phyloP scores from a whole-genome alignment of 140 eudicot species.

The Stevia rebaudiana region DNA sequence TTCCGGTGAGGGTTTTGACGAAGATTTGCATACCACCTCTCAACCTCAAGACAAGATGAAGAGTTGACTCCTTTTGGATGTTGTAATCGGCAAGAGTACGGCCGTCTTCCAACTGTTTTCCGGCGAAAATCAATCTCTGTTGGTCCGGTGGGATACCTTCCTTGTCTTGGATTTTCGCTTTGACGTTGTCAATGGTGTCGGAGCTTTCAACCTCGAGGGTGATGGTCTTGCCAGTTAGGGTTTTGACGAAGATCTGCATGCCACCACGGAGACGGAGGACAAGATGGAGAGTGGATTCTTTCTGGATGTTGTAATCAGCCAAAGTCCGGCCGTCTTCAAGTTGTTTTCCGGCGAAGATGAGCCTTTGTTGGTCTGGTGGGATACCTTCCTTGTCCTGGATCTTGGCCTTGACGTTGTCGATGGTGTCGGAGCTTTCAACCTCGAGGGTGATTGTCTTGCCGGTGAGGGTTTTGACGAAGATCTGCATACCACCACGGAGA shows the following conservation, averaged over 20 bases:
- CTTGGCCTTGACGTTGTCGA: conserved; percentile 61
- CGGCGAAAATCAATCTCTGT: conserved; percentile 14
- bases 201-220: conserved; percentile 59
- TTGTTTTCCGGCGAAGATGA: conserved; percentile 12
- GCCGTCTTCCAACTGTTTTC: conserved; percentile 13
- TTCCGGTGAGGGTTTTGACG: conserved; percentile 11
- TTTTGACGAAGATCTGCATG: conserved; percentile 68
- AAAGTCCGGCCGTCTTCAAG: conserved; percentile 12
- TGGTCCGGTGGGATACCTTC: conserved; percentile 42
- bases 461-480: conserved; percentile 20
- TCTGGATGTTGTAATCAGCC: conserved; percentile 17
- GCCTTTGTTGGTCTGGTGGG: conserved; percentile 14
- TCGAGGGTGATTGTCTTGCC: conserved; percentile 56
- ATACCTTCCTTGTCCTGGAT: conserved; percentile 64
- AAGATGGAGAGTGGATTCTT: conserved; percentile 7
- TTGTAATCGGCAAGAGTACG: conserved; percentile 17
- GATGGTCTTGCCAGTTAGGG: conserved; percentile 60
- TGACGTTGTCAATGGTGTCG: conserved; percentile 63
- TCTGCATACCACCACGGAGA: conserved; percentile 29
- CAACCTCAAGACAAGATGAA: conserved; percentile 8
- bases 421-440: conserved; percentile 57
- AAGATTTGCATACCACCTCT: conserved; percentile 23
- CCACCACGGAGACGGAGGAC: conserved; percentile 23
- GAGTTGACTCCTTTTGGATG: conserved; percentile 17
- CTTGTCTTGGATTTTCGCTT: conserved; percentile 63